These are phyloP conservation scores for Saxispiralis lemnorum DNA, from an alignment of 495 filamentous ascomycete species.

Conservation along the genomic window DNA sequence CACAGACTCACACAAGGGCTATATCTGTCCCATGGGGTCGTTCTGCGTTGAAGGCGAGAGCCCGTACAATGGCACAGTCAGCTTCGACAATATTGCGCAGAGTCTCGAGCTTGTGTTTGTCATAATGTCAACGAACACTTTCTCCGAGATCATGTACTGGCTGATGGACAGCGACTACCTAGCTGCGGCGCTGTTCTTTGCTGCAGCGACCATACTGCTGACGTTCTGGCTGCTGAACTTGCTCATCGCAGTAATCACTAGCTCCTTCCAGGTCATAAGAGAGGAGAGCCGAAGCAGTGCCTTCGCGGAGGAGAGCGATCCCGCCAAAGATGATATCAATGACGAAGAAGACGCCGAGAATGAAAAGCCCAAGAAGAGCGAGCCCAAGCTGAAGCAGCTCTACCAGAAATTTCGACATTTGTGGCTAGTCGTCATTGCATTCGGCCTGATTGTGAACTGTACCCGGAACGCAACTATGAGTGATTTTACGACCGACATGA, in stretches of 20 bases:
- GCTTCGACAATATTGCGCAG: conserved; percentile 85
- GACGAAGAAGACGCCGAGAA: conserved; percentile 26
- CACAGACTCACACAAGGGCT: conserved; percentile 55
- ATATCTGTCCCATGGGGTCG: conserved; percentile 68
- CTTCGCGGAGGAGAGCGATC: conserved; percentile 51
- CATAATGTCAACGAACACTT: conserved; percentile 95
- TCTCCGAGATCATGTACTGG: conserved; percentile 83
- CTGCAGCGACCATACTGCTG: conserved; percentile 73
- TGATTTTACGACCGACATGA: conserved; percentile 31
- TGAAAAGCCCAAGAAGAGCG: conserved; percentile 24
- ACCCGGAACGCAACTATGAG: conserved; percentile 62
- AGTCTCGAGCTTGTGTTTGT: conserved; percentile 95
- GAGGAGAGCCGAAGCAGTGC: conserved; percentile 90
- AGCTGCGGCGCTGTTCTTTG: conserved; percentile 58
- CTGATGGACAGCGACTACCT: conserved; percentile 84
- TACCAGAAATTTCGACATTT: conserved; percentile 57
- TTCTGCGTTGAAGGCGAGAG: conserved; percentile 61
- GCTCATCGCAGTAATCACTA: conserved; percentile 94
- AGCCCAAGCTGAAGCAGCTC: conserved; percentile 43
- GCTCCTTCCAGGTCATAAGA: conserved; percentile 93
- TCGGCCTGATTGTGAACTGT: conserved; percentile 55
- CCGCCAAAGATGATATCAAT: conserved; percentile 12
- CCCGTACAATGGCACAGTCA: conserved; percentile 73
- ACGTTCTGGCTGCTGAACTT: conserved; percentile 94
- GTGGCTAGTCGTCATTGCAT: conserved; percentile 68